Conservation (phyloP, 176 grass and related monocot genomes). For the Miscanthus lutarioriparius region DNA sequence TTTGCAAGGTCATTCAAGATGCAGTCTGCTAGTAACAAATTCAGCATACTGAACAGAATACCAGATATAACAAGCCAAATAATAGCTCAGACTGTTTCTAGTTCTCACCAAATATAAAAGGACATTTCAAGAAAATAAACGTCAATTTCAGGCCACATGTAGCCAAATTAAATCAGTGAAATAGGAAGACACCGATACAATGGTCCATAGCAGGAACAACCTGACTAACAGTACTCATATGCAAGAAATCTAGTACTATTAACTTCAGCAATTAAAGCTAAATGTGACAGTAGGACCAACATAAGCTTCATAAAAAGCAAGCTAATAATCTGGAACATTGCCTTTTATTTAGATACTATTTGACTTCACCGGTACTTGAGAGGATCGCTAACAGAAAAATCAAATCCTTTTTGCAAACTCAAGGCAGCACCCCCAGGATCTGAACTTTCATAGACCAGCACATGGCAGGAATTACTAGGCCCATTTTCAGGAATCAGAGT, state of each 20-base stretch:
- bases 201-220: neutral
- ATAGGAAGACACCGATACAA: neutral
- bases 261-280: slow-evolving; percentile 7
- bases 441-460: too few species aligned
- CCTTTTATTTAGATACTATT: neutral
- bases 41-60: neutral
- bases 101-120: neutral
- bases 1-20: neutral
- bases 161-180: neutral
- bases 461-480: too few species aligned
- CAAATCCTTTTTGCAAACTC: too few species aligned
- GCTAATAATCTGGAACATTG: neutral
- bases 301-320: neutral
- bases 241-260: neutral
- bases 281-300: neutral
- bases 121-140: neutral
- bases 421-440: too few species aligned
- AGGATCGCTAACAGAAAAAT: too few species aligned
- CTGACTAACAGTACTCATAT: neutral
- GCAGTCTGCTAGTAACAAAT: neutral
- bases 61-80: neutral
- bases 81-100: neutral
- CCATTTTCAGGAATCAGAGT: too few species aligned
- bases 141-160: neutral
- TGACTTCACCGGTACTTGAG: neutral